Evolutionary conservation across 140 eudicot genomes (phyloP).

Genomic region (Erigeron philadelphicus): DNA sequence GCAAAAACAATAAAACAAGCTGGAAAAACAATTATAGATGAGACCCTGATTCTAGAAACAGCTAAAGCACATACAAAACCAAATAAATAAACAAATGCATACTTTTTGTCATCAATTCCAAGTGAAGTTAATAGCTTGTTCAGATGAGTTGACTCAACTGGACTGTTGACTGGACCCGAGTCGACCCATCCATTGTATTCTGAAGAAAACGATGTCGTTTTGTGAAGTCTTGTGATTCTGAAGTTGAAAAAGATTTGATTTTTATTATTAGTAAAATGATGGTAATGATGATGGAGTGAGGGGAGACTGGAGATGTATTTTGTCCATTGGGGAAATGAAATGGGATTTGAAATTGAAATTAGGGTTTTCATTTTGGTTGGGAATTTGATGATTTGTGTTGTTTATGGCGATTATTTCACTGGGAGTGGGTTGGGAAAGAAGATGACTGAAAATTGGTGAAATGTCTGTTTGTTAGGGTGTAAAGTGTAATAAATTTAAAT

Average conservation of each 20-base stretch:
- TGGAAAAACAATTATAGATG: slow-evolving; percentile 71
- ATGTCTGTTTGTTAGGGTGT: neutral
- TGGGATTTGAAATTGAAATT: neutral
- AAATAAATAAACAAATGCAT: slow-evolving; percentile 61
- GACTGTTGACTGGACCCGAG: slow-evolving; percentile 8
- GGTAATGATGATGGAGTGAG: slow-evolving; percentile 19
- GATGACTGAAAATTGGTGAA: neutral
- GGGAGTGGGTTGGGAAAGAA: neutral
- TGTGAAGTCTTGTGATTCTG: slow-evolving; percentile 25
- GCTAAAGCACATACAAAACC: slow-evolving; percentile 90
- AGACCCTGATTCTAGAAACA: slow-evolving; percentile 71
- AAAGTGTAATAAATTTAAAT: neutral
- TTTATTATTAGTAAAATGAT: neutral
- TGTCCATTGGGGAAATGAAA: slow-evolving; percentile 15
- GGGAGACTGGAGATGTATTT: slow-evolving; percentile 29
- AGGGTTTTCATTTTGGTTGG: neutral
- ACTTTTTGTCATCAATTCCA: slow-evolving; percentile 66
- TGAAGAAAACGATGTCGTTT: slow-evolving; percentile 36
- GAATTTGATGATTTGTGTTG: neutral
- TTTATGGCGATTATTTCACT: neutral
- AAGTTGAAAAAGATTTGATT: slow-evolving; percentile 26
- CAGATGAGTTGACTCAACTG: slow-evolving; percentile 66
- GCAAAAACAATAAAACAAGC: slow-evolving; percentile 83
- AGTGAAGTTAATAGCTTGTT: slow-evolving; percentile 42
- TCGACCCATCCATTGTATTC: slow-evolving; percentile 34